Conservation (phyloP, 1,284 basidiomycete species). For the Ceratobasidium sp. region DNA sequence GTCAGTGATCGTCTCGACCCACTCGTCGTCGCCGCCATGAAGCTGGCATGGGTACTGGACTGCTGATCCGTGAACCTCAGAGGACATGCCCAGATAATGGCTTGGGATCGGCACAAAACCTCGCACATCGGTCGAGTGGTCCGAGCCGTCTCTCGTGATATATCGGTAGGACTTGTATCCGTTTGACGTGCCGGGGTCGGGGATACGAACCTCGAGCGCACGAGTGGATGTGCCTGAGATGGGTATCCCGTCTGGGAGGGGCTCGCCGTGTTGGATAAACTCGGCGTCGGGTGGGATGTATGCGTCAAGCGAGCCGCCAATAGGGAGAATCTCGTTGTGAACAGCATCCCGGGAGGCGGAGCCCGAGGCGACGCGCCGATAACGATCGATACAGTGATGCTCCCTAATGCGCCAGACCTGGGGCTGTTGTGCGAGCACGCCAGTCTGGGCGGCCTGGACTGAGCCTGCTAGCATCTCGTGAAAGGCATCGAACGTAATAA, state of each 20-base stretch:
- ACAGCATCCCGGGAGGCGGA: not conserved
- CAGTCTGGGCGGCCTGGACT: slow-evolving; percentile 53
- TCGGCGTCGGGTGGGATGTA: slow-evolving; percentile 32
- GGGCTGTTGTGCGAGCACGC: slow-evolving; percentile 59
- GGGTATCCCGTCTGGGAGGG: not conserved
- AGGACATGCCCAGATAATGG: slow-evolving; percentile 11
- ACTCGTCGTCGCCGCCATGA: slow-evolving; percentile 44
- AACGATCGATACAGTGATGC: slow-evolving; percentile 37
- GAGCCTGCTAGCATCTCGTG: slow-evolving; percentile 53
- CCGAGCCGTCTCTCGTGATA: slow-evolving; percentile 3
- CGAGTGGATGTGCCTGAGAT: not conserved
- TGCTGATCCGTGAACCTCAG: not conserved
- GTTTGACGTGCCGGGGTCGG: not conserved
- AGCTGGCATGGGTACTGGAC: not conserved
- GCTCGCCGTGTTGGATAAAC: slow-evolving; percentile 29
- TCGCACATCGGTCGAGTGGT: not conserved
- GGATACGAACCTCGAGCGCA: slow-evolving; percentile 21
- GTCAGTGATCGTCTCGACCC: slow-evolving; percentile 50
- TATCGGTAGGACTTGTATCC: slow-evolving; percentile 11
- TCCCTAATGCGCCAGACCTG: slow-evolving; percentile 62
- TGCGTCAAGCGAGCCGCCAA: slow-evolving; percentile 22
- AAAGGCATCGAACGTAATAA: slow-evolving; percentile 62
- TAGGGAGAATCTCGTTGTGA: slow-evolving; percentile 7
- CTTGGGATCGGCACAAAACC: not conserved
- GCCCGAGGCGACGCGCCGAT: slow-evolving; percentile 3